Evolutionary conservation across 2,329 filamentous ascomycete genomes (phyloP).

Genomic region (Cercospora zeina): DNA sequence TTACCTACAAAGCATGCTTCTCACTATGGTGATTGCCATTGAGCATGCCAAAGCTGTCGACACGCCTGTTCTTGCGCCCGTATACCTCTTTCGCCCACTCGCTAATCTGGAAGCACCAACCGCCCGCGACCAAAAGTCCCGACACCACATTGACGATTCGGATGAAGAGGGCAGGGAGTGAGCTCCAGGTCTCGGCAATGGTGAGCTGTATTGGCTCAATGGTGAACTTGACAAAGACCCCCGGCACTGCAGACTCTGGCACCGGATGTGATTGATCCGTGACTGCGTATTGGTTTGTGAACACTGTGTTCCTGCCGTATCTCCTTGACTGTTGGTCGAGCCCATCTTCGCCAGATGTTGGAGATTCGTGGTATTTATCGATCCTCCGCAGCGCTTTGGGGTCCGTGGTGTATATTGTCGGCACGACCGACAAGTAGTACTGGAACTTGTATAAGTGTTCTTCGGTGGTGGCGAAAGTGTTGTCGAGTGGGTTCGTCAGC

Average conservation of each 20-base stretch:
- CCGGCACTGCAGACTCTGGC: constrained; percentile 70
- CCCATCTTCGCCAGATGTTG: constrained; percentile 43
- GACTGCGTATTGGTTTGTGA: constrained; percentile 97
- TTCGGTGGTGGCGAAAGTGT: constrained; percentile 75
- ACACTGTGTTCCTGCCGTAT: constrained; percentile 61
- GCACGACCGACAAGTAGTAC: constrained; percentile 94
- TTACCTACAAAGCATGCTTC: constrained; percentile 24
- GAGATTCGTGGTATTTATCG: constrained; percentile 44
- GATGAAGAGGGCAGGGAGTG: constrained; percentile 72
- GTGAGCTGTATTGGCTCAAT: constrained; percentile 92
- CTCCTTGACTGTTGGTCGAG: constrained; percentile 39
- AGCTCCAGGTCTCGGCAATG: constrained; percentile 76
- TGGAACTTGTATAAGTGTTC: constrained; percentile 92
- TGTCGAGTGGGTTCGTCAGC: constrained; percentile 89
- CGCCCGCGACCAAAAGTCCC: constrained; percentile 87
- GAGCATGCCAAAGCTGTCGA: constrained; percentile 30
- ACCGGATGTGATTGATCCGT: constrained; percentile 79
- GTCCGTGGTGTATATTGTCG: constrained; percentile 76
- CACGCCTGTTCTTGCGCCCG: constrained; percentile 26
- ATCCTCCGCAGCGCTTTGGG: constrained; percentile 45
- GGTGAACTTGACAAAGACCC: constrained; percentile 98
- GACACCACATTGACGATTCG: constrained; percentile 87
- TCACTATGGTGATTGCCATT: constrained; percentile 28
- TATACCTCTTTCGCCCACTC: constrained; percentile 65
- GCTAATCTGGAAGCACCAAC: constrained; percentile 85